A percentile compares a stretch with the other conserved stretches of the same genome.
These are phyloP conservation scores for Jaapia argillacea DNA, from an alignment of 768 basidiomycete genomes.

Conservation along the genomic window DNA sequence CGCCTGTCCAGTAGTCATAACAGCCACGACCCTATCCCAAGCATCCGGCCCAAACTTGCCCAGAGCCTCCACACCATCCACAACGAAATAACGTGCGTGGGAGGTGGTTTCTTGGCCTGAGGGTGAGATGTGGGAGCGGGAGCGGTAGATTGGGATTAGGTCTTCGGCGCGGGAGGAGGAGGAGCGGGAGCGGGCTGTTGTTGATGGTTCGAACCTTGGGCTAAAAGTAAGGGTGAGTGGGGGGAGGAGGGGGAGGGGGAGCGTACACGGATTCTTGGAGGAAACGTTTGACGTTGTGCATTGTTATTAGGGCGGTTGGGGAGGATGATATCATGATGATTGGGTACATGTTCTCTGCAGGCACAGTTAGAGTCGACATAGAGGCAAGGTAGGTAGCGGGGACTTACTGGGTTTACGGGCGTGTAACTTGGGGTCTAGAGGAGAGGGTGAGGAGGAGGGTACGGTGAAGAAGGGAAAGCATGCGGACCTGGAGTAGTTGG, in stretches of 20 bases:
- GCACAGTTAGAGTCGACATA: background rate
- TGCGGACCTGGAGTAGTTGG: constrained; percentile 31
- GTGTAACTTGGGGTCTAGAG: constrained; percentile 44
- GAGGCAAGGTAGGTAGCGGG: background rate
- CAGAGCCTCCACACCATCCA: background rate
- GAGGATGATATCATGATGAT: constrained; percentile 98
- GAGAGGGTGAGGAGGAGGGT: background rate
- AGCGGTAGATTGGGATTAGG: constrained; percentile 80
- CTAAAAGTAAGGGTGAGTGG: constrained; percentile 60
- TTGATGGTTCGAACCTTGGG: constrained; percentile 81
- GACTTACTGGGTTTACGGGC: constrained; percentile 63
- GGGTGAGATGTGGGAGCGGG: constrained; percentile 60
- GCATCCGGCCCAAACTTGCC: background rate
- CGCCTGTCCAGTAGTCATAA: background rate
- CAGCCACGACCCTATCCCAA: background rate
- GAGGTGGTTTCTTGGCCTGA: constrained; percentile 64
- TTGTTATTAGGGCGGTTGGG: constrained; percentile 90
- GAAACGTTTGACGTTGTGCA: constrained; percentile 95
- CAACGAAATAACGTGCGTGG: background rate
- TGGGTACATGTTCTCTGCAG: constrained; percentile 65
- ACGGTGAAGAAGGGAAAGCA: too few relatives aligned
- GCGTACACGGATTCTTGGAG: constrained; percentile 87
- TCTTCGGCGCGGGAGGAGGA: constrained; percentile 64
- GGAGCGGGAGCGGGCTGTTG: constrained; percentile 61
- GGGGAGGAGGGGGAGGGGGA: constrained; percentile 75